Percentiles rank a stretch among this genome's conserved stretches.
Conservation (phyloP, 257 asterid genomes). For the Ajuga chamaepitys region DNA sequence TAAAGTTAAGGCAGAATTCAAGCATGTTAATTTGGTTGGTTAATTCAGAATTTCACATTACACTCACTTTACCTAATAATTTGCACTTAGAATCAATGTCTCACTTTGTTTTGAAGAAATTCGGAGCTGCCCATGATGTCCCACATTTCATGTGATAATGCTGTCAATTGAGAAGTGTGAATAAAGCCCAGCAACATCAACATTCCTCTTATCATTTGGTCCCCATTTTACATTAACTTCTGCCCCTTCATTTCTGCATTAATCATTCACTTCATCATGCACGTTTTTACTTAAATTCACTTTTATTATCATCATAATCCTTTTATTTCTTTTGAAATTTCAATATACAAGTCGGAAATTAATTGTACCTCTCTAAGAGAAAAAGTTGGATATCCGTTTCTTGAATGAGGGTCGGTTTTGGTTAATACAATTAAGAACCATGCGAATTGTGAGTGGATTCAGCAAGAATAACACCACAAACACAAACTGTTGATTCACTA, state of each 20-base stretch:
- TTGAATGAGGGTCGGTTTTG: no score
- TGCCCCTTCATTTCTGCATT: background rate
- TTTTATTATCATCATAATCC: no score
- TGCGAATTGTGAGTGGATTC: no score
- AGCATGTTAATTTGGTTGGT: slow-evolving; percentile 32
- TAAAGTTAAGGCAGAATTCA: slow-evolving; percentile 40
- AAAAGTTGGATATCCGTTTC: no score
- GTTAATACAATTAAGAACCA: no score
- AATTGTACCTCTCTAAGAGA: no score
- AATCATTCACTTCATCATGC: slow-evolving; percentile 5
- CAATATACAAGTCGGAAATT: background rate
- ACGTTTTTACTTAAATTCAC: background rate
- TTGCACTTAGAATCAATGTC: slow-evolving; percentile 19
- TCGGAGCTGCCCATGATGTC: slow-evolving; percentile 18
- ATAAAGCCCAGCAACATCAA: slow-evolving; percentile 33
- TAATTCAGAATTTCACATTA: slow-evolving; percentile 28
- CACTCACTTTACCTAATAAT: slow-evolving; percentile 26
- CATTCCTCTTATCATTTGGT: slow-evolving; percentile 30
- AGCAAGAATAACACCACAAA: no score
- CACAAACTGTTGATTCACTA: no score
- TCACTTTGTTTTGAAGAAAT: slow-evolving; percentile 26
- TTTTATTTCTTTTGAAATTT: no score
- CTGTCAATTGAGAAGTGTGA: slow-evolving; percentile 33
- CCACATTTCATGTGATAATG: slow-evolving; percentile 40
- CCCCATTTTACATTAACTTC: slow-evolving; percentile 3